phyloP scores from a whole-genome alignment of 345 rosid species.

The Aquilaria yunnanensis region DNA sequence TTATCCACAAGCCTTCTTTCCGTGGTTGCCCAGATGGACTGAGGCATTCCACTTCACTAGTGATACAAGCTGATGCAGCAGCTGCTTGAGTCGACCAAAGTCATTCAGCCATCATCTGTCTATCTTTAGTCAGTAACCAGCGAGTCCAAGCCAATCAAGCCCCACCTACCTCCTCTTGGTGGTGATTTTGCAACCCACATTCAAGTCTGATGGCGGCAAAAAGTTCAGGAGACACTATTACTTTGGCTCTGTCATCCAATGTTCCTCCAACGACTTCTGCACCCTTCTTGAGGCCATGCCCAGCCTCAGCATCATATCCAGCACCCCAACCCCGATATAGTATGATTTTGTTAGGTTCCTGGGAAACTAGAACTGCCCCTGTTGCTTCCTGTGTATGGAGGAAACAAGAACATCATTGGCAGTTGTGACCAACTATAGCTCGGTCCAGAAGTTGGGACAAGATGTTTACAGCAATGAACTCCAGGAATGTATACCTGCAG shows the following conservation, averaged over 20 bases:
- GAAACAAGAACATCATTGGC: neutral
- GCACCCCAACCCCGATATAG: constrained; percentile 91
- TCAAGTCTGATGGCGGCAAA: constrained; percentile 74
- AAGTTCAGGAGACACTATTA: constrained; percentile 60
- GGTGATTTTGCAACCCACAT: constrained; percentile 45
- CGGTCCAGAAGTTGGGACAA: neutral
- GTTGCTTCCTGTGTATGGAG: constrained; percentile 62
- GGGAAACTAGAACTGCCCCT: constrained; percentile 74
- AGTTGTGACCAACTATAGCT: neutral
- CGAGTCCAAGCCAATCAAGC: constrained; percentile 4
- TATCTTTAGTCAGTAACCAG: neutral
- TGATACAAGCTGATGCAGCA: no score
- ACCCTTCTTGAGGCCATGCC: constrained; percentile 13
- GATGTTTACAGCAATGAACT: neutral
- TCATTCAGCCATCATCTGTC: no score
- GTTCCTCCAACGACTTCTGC: constrained; percentile 9
- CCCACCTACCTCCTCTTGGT: constrained; percentile 6
- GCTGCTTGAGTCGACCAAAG: no score
- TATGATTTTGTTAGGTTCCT: constrained; percentile 88
- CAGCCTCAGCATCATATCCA: constrained; percentile 29
- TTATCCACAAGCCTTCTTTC: no score
- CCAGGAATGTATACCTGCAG: constrained; percentile 48
- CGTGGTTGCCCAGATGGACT: no score
- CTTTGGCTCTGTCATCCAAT: constrained; percentile 18
- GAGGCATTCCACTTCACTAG: no score